phyloP scores from a whole-genome alignment of 768 basidiomycete species.

The Psilocybe sp. region DNA sequence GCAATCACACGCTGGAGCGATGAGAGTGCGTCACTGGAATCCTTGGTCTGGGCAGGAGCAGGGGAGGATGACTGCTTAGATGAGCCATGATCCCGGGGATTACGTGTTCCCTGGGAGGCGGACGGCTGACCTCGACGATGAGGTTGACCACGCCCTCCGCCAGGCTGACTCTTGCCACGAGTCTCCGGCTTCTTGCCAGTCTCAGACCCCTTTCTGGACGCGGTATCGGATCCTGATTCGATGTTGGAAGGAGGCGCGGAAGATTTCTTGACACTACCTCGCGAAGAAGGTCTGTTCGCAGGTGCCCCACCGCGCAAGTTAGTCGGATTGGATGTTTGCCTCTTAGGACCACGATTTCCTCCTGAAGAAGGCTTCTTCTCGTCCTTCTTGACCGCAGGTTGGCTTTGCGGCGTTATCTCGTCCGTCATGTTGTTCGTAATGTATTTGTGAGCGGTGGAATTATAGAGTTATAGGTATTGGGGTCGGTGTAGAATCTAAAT shows the following conservation, averaged over 20 bases:
- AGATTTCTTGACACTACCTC: conserved; percentile 64
- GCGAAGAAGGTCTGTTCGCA: conserved; percentile 58
- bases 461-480: conserved; percentile 50
- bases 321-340: conserved; percentile 50
- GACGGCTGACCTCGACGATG: conserved; percentile 61
- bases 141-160: conserved; percentile 42
- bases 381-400: conserved; percentile 62
- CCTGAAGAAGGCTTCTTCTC: conserved; percentile 63
- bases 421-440: conserved; percentile 90
- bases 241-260: conserved; percentile 35
- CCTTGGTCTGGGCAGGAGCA: conserved; percentile 48
- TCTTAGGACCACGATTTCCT: conserved; percentile 56
- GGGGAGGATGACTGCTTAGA: conserved; percentile 50
- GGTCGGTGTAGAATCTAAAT: conserved; percentile 25
- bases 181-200: conserved; percentile 53
- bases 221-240: conserved; percentile 76
- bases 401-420: conserved; percentile 62
- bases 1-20: conserved; percentile 92
- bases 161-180: conserved; percentile 52
- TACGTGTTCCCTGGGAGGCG: conserved; percentile 54
- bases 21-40: conserved; percentile 78
- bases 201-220: conserved; percentile 56
- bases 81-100: conserved; percentile 38
- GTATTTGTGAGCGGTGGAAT: conserved; percentile 41
- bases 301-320: conserved; percentile 41